Base-by-base conservation (phyloP, 805 yeast species). In the Pichia scutulata region DNA sequence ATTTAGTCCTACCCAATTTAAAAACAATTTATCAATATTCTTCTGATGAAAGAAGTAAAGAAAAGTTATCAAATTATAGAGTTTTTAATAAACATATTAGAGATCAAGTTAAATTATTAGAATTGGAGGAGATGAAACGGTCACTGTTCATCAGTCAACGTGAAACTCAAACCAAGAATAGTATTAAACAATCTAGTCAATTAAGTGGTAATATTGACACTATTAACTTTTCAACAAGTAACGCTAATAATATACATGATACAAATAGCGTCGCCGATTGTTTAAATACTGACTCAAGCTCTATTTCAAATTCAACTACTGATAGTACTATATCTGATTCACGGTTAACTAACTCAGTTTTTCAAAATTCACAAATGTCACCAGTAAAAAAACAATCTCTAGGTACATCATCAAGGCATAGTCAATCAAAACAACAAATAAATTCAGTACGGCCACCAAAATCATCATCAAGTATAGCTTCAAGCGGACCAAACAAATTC, bases 21-120 rank as follows among this genome's bases (percentile, higher is more conserved):
- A 61, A 66, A 26, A 24, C 44, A 7, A 43, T 51, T 9, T 55
- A 48, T 33, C 84, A 81, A 25, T 12, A 40, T 42, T 36, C 53
- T 19, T 23, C 42, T 5, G 56, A 60, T 69, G 9, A 69, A 68
- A 52, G 72, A 69, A 25, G 61, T 62, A 26, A 66, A 44, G 66
- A 67, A 30, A 66, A 63, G 44, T 60, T 70, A 25, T 68, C 64
- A 42, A 65, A 25, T 12, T 39, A 42, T 18, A n/a, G 24, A 9
- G 23, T 81, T 7, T 83, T 84, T 57, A 66, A 63, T 5, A 60
- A 64, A 3, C 67, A 77, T 41, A 64, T 84, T 24, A 60, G 65
- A 0, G 70, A 68, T 22, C 89, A 85, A 60, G 58, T 70, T 7
- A 78, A 73, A 28, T 76, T 83, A 58, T 55, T 76, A 23, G 70